A percentile compares a stretch with the other conserved stretches of the same genome.
phyloP scores from a whole-genome alignment of 192 early-diverging fungal species.

The Coemansia sp. region DNA sequence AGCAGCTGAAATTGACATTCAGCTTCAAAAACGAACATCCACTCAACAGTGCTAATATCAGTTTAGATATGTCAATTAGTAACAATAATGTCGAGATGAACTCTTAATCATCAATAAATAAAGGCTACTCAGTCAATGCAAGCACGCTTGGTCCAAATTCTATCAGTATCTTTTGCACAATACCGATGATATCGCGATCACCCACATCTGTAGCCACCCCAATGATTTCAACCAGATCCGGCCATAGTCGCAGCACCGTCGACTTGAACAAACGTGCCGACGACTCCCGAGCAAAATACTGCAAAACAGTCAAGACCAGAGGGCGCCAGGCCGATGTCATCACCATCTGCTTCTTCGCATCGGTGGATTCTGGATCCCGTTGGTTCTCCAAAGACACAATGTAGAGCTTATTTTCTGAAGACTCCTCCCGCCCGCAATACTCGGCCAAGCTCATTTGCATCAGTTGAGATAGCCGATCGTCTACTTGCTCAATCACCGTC shows the following conservation, averaged over 20 bases:
- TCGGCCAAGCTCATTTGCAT: conserved; percentile 23
- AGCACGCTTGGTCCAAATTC: no score
- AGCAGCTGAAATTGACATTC: neutral
- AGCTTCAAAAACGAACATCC: no score
- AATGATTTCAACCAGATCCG: conserved; percentile 20
- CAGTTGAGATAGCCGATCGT: conserved; percentile 63
- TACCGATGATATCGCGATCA: conserved; percentile 38
- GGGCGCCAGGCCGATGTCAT: conserved; percentile 28
- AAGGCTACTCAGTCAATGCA: no score
- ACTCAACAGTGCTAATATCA: no score
- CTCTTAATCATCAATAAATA: no score
- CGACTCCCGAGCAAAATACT: conserved; percentile 12
- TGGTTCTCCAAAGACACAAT: conserved; percentile 6
- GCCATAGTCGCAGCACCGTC: conserved; percentile 22
- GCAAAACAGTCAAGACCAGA: conserved; percentile 11
- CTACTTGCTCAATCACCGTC: conserved; percentile 57
- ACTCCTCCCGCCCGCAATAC: conserved; percentile 11
- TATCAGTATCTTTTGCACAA: conserved; percentile 25
- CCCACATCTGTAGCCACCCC: conserved; percentile 36
- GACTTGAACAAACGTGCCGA: neutral
- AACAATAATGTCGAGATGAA: no score
- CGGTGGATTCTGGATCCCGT: conserved; percentile 3
- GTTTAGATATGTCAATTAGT: no score
- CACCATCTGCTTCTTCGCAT: conserved; percentile 21
- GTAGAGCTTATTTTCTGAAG: neutral